These are phyloP conservation scores for Citrullus colocynthis DNA, from an alignment of 306 rosid genomes.

Conservation along the genomic window DNA sequence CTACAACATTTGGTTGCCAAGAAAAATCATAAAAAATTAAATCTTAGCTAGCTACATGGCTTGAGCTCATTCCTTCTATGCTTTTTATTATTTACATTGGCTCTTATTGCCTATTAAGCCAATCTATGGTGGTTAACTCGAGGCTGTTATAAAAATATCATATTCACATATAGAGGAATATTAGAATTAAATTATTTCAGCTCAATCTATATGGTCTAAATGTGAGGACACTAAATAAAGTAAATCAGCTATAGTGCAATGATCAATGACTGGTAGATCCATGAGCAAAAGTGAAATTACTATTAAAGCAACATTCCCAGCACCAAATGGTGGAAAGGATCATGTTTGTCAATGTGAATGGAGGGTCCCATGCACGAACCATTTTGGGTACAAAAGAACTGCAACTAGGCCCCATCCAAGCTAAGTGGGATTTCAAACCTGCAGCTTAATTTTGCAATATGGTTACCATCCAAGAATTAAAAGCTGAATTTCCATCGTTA, in stretches of 20 bases:
- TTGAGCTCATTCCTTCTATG: not conserved
- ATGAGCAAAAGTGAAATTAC: slow-evolving; percentile 2
- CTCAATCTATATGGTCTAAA: not conserved
- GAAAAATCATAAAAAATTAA: not conserved
- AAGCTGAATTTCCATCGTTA: slow-evolving; percentile 7
- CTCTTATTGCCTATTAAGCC: not conserved
- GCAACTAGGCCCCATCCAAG: slow-evolving; percentile 25
- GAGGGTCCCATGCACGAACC: slow-evolving; percentile 57
- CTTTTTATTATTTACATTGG: not conserved
- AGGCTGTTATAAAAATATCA: not conserved
- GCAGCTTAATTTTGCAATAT: slow-evolving; percentile 9
- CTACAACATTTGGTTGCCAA: not conserved
- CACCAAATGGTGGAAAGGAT: slow-evolving; percentile 42
- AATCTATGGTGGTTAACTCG: not conserved
- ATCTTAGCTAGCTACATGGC: not conserved
- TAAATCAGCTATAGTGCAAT: not conserved
- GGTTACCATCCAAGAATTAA: not conserved
- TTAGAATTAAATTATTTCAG: not conserved
- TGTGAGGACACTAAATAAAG: not conserved
- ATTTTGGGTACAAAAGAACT: slow-evolving; percentile 48
- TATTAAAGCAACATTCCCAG: slow-evolving; percentile 28
- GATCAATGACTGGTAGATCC: slow-evolving; percentile 3
- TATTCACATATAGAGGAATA: not conserved
- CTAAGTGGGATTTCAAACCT: slow-evolving; percentile 22
- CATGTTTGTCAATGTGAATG: slow-evolving; percentile 30